These are phyloP conservation scores for Capniomyces stellatus DNA, from an alignment of 371 early-diverging fungal genomes.

Conservation along the genomic window DNA sequence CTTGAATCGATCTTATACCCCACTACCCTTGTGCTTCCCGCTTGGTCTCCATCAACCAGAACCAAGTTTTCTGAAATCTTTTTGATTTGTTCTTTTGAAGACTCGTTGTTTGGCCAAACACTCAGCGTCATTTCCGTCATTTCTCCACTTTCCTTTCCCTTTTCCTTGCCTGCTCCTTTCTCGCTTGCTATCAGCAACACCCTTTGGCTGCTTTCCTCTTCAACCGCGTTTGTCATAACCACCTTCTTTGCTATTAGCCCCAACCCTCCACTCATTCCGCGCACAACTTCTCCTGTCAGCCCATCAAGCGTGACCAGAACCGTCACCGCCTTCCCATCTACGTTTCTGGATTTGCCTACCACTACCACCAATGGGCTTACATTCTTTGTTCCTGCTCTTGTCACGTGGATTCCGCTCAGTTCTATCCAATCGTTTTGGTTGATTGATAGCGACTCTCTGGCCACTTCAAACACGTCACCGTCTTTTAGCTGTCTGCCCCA, in stretches of 20 bases:
- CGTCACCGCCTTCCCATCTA: slow-evolving; percentile 15
- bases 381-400: slow-evolving; percentile 14
- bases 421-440: not conserved
- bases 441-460: slow-evolving; percentile 28
- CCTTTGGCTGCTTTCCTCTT: not conserved
- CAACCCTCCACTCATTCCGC: not conserved
- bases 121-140: not conserved
- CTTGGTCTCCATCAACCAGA: slow-evolving; percentile 17
- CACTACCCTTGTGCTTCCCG: slow-evolving; percentile 11
- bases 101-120: not conserved
- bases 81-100: not conserved
- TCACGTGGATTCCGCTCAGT: not conserved
- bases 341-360: slow-evolving; percentile 36
- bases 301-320: slow-evolving; percentile 2
- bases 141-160: not conserved
- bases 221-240: not conserved
- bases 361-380: slow-evolving; percentile 40
- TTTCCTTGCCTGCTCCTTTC: not conserved
- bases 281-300: not conserved
- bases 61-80: slow-evolving; percentile 8
- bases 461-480: not conserved
- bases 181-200: not conserved
- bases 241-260: not conserved
- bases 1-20: slow-evolving; percentile 12
- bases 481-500: slow-evolving; percentile 32